Conservation (phyloP, 768 basidiomycete species). For the Leccinum uliginosum region DNA sequence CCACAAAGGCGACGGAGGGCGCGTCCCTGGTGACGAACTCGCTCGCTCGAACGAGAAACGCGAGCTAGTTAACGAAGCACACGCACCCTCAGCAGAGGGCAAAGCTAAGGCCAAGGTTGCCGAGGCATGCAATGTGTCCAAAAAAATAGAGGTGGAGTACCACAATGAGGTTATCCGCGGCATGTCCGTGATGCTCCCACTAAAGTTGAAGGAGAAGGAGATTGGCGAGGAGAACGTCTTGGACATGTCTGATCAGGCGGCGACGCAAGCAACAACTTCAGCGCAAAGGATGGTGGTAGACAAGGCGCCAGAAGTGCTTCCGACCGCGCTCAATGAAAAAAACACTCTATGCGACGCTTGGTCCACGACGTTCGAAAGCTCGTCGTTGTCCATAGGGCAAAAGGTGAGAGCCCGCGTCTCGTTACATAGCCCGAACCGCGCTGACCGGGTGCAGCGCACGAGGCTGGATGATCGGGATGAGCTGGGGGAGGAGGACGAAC, state of each 20-base stretch:
- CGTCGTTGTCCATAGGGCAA: neutral
- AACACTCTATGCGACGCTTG: neutral
- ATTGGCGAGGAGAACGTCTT: neutral
- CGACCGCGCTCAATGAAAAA: neutral
- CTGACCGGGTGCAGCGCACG: neutral
- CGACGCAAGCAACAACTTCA: neutral
- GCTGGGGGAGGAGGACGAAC: neutral
- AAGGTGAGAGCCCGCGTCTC: neutral
- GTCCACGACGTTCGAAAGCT: neutral
- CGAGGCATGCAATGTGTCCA: neutral
- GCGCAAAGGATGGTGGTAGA: neutral
- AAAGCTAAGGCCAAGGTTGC: neutral
- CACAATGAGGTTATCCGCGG: neutral
- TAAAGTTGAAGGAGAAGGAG: neutral
- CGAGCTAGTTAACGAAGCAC: neutral
- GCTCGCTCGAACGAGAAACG: neutral
- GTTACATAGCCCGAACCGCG: neutral
- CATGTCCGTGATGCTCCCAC: neutral
- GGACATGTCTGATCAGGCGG: slow-evolving; percentile 37
- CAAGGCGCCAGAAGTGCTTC: neutral
- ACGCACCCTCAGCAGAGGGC: neutral
- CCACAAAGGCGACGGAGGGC: neutral
- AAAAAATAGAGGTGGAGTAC: neutral
- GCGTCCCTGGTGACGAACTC: neutral
- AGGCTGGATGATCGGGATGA: neutral